These are phyloP conservation scores for Naganishia vaughanmartiniae DNA, from an alignment of 768 basidiomycete species.

Conservation along the genomic window DNA sequence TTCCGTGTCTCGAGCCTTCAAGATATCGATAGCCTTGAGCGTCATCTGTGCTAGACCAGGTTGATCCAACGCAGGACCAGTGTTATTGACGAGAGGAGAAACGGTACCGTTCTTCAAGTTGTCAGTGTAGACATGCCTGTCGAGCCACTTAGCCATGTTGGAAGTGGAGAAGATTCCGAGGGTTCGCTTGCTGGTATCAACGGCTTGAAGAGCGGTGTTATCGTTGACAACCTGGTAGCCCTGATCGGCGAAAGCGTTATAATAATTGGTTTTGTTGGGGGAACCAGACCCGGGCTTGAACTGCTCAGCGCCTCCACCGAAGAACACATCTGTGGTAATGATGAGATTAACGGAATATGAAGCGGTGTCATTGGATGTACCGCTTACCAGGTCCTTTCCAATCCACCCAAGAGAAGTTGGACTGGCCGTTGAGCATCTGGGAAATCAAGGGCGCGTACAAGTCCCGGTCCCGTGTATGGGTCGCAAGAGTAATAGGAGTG, in stretches of 20 bases:
- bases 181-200: conserved; percentile 44
- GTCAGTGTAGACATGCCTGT: conserved; percentile 49
- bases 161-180: conserved; percentile 51
- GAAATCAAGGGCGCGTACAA: conserved; percentile 50
- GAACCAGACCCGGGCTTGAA: conserved; percentile 43
- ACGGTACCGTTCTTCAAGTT: conserved; percentile 34
- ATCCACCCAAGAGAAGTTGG: conserved; percentile 51
- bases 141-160: conserved; percentile 54
- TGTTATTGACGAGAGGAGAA: conserved; percentile 18
- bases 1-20: conserved; percentile 46
- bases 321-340: conserved; percentile 35
- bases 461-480: conserved; percentile 48
- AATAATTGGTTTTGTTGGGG: conserved; percentile 39
- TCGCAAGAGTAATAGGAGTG: conserved; percentile 50
- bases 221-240: conserved; percentile 50
- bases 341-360: not conserved
- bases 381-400: conserved; percentile 44
- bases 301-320: conserved; percentile 52
- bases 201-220: conserved; percentile 47
- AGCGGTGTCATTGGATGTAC: conserved; percentile 5
- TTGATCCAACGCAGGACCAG: conserved; percentile 38
- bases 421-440: conserved; percentile 49
- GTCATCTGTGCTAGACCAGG: conserved; percentile 55
- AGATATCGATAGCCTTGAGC: conserved; percentile 53
- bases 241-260: conserved; percentile 34